Evolutionary conservation across 2,329 filamentous ascomycete species (phyloP), one percentile per base, ranked within the genome.

Genomic region (Claviceps arundinis): DNA sequence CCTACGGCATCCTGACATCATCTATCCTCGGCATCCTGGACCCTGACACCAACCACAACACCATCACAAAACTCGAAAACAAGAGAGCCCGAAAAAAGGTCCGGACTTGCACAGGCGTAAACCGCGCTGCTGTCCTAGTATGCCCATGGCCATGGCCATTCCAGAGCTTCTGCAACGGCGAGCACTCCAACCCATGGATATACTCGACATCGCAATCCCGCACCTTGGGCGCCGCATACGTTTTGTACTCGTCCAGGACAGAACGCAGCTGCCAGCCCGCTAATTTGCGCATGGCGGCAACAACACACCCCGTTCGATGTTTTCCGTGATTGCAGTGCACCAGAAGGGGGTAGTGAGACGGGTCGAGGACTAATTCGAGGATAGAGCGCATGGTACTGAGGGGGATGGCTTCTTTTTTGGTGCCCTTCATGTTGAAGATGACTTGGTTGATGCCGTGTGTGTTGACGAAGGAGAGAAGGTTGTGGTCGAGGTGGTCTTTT

Each of bases 301-400:
- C 78, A n/a, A 93, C 84, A 62, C 89, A 95, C 22, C 90, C 90
- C 17, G 90, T 95, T 53, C 90, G 85, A 64, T 96, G 90, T 77
- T 87, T 93, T 64, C 90, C 90, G 59, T 95, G 90, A 64, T 95
- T 96, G 75, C 90, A 96, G 67, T 96, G 90, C 47, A 96, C 78
- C 41, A 95, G 74, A 11, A 96, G 68, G 0, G 90, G 90, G 58
- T 93, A 82, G 56, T 94, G 89, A 37, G 74, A 68, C 48, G 76
- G 76, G 61, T 94, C 79, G 50, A 91, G 73, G 42, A 91, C 77
- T 43, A 91, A 70, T 13, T 78, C 72, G 24, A 95, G 74, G 46
- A 91, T 88, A 7, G 78, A 71, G 56, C 77, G 75, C 76, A 95
- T 88, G 26, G 82, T 80, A 45, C 73, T 67, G 7, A 80, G 64